phyloP scores from a whole-genome alignment of 2,329 filamentous ascomycete genomes.

The Botrytis deweyae region DNA sequence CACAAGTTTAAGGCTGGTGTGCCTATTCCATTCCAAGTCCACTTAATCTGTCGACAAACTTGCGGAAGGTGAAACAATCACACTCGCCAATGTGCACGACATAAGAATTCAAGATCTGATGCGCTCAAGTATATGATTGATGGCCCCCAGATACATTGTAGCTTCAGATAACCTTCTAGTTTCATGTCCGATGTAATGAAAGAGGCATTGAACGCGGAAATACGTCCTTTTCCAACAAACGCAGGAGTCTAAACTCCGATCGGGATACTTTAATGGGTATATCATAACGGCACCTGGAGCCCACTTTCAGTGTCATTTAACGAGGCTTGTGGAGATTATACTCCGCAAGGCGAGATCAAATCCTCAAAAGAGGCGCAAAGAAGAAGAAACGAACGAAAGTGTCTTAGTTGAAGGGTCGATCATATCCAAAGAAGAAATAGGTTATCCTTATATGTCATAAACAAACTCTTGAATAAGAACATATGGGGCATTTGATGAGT shows the following conservation, averaged over 20 bases:
- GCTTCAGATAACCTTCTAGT: background rate
- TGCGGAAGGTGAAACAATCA: background rate
- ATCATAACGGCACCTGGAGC: background rate
- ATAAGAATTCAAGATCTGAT: background rate
- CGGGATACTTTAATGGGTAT: background rate
- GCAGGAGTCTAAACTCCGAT: background rate
- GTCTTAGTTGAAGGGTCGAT: conserved; percentile 11
- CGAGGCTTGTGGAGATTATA: background rate
- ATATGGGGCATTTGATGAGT: background rate
- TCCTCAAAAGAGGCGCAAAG: background rate
- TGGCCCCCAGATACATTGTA: background rate
- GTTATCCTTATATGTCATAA: background rate
- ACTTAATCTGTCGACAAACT: background rate
- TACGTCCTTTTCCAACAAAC: background rate
- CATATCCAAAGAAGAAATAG: conserved; percentile 5
- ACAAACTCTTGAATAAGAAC: background rate
- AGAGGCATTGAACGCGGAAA: background rate
- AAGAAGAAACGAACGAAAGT: background rate
- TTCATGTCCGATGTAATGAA: background rate
- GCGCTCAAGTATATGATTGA: background rate
- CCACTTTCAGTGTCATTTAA: background rate
- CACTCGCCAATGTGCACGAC: background rate
- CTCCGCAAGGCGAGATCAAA: background rate
- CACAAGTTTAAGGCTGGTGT: background rate
- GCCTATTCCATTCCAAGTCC: background rate